Conservation (phyloP, 257 asterid genomes). For the Osmanthus fragrans region DNA sequence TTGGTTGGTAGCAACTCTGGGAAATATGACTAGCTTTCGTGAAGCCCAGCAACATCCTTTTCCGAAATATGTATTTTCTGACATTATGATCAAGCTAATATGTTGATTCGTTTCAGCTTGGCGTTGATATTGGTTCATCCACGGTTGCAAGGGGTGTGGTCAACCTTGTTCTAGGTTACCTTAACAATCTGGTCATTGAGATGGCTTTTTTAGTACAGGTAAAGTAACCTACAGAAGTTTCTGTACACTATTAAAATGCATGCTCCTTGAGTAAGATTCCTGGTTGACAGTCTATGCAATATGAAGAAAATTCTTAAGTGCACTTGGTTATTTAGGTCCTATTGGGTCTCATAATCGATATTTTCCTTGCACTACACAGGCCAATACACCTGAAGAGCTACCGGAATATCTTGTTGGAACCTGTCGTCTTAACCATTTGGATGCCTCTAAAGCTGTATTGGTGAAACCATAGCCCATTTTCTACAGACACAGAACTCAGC, state of each 20-base stretch:
- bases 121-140: conserved; percentile 81
- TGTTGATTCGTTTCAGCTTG: conserved; percentile 47
- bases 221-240: conserved; percentile 8
- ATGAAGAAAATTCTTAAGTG: not conserved
- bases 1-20: not conserved
- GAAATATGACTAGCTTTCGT: not conserved
- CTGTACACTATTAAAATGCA: not conserved
- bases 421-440: conserved; percentile 82
- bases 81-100: not conserved
- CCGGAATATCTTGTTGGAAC: conserved; percentile 86
- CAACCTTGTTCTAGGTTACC: conserved; percentile 84
- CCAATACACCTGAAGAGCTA: conserved; percentile 74
- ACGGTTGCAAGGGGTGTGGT: conserved; percentile 92
- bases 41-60: not conserved
- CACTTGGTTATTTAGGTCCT: not conserved
- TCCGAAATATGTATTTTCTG: not conserved
- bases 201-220: conserved; percentile 89
- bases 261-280: not conserved
- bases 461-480: conserved; percentile 38
- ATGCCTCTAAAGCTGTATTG: conserved; percentile 57
- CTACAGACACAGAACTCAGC: too few relatives aligned
- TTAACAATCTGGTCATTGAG: conserved; percentile 78
- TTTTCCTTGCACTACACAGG: conserved; percentile 39
- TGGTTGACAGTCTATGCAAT: not conserved
- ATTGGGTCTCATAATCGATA: not conserved